Conservation (phyloP, 768 basidiomycete species). For the Leccinum truebloodii region DNA sequence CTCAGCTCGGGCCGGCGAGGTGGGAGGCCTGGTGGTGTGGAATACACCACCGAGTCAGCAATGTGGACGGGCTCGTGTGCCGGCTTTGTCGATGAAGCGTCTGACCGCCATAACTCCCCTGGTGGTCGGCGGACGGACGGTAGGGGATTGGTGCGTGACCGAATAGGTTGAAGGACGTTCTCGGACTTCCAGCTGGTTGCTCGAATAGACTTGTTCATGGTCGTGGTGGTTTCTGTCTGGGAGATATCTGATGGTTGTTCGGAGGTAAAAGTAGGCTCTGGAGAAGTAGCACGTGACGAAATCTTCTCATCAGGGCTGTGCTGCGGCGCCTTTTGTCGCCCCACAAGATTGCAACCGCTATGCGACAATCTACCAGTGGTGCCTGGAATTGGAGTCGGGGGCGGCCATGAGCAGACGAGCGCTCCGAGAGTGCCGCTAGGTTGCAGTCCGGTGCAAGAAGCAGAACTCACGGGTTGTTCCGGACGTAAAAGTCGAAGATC, state of each 20-base stretch:
- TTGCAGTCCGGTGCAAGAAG: conserved; percentile 10
- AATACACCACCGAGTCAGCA: conserved; percentile 1
- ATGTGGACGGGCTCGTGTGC: conserved; percentile 2
- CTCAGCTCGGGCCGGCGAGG: conserved; percentile 13
- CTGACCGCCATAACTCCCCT: conserved; percentile 23
- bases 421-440: conserved; percentile 6
- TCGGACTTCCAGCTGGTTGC: conserved; percentile 22
- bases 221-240: not conserved
- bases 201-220: conserved; percentile 8
- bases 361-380: conserved; percentile 1
- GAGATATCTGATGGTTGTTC: conserved; percentile 3
- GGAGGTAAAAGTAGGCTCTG: conserved; percentile 15
- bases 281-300: conserved; percentile 10
- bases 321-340: conserved; percentile 8
- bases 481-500: conserved; percentile 16
- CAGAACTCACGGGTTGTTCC: conserved; percentile 13
- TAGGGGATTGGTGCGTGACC: conserved; percentile 13
- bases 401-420: conserved; percentile 29
- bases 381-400: conserved; percentile 6
- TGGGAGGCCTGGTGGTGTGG: conserved; percentile 25
- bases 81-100: conserved; percentile 8
- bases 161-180: conserved; percentile 20
- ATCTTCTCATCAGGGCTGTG: conserved; percentile 12
- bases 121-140: conserved; percentile 21
- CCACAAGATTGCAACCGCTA: not conserved